Conservation (phyloP, 352 stramenopile genomes). For the Pythium apleroticum region DNA sequence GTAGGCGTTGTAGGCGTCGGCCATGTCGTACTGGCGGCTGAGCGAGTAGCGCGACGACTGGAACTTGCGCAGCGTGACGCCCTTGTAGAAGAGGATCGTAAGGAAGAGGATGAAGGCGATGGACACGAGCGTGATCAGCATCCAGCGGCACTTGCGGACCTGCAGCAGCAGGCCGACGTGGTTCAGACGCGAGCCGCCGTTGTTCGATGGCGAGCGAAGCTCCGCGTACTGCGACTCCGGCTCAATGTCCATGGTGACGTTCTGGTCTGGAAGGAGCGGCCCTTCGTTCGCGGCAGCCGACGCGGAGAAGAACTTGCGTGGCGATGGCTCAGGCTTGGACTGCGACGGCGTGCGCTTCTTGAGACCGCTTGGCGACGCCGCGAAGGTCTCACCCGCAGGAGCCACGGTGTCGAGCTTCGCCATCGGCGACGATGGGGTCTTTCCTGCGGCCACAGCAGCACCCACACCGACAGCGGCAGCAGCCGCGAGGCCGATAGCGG, state of each 20-base stretch:
- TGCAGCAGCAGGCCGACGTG: slow-evolving; percentile 16
- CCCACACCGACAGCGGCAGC: slow-evolving; percentile 1
- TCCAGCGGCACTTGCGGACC: slow-evolving; percentile 14
- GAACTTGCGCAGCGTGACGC: slow-evolving; percentile 21
- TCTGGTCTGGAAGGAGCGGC: neutral
- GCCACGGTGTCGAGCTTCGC: slow-evolving; percentile 17
- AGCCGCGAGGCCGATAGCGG: slow-evolving; percentile 5
- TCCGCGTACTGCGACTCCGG: slow-evolving; percentile 7
- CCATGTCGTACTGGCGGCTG: slow-evolving; percentile 19
- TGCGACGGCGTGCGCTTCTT: slow-evolving; percentile 21
- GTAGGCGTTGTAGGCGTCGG: slow-evolving; percentile 31
- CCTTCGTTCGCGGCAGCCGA: slow-evolving; percentile 5
- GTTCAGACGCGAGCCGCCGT: slow-evolving; percentile 5
- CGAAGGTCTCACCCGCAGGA: neutral
- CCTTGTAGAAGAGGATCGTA: slow-evolving; percentile 23
- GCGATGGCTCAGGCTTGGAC: slow-evolving; percentile 17
- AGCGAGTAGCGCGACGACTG: slow-evolving; percentile 8
- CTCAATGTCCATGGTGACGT: slow-evolving; percentile 9
- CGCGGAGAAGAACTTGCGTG: slow-evolving; percentile 8
- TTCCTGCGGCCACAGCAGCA: neutral
- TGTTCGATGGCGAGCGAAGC: slow-evolving; percentile 16
- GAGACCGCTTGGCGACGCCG: neutral
- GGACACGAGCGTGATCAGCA: slow-evolving; percentile 18
- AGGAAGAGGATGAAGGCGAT: slow-evolving; percentile 18
- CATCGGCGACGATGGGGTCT: slow-evolving; percentile 5